Evolutionary conservation across 208 protist species (phyloP).

Genomic region (Acanthamoeba divionensis): DNA sequence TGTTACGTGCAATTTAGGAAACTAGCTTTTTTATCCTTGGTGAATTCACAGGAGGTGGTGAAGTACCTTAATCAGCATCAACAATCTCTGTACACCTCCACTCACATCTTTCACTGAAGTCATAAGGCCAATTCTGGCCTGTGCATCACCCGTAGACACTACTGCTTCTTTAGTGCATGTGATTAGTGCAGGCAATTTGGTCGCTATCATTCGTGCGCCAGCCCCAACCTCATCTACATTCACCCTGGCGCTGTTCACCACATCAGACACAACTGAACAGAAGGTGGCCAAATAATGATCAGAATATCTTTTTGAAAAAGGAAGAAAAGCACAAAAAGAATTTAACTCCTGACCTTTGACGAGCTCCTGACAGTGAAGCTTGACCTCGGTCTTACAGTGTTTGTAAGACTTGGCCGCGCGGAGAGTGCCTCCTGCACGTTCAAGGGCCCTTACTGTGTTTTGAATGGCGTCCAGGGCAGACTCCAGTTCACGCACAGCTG

Average conservation of each 20-base stretch:
- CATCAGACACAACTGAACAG: background rate
- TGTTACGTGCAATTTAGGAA: too few species aligned
- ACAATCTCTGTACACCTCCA: too few species aligned
- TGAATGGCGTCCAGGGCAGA: background rate
- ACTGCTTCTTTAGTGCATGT: background rate
- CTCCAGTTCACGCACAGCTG: constrained; percentile 27
- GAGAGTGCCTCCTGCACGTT: background rate
- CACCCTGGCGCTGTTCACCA: background rate
- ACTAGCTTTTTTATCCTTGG: too few species aligned
- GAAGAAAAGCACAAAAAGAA: too few species aligned
- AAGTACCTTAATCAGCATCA: too few species aligned
- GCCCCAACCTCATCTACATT: constrained; percentile 16
- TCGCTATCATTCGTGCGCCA: background rate
- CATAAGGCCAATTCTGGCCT: background rate
- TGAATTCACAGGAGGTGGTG: too few species aligned
- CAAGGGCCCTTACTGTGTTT: background rate
- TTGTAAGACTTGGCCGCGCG: constrained; percentile 3
- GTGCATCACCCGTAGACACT: background rate
- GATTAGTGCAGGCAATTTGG: background rate
- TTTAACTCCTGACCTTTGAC: background rate
- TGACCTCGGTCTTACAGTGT: constrained; percentile 42
- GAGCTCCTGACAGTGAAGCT: constrained; percentile 43
- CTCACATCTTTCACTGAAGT: too few species aligned
- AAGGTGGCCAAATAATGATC: too few species aligned
- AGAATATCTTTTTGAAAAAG: too few species aligned